These are phyloP conservation scores for Xenosphaeropsis pyriputrescens DNA, from an alignment of 2,329 filamentous ascomycete genomes.

Conservation along the genomic window DNA sequence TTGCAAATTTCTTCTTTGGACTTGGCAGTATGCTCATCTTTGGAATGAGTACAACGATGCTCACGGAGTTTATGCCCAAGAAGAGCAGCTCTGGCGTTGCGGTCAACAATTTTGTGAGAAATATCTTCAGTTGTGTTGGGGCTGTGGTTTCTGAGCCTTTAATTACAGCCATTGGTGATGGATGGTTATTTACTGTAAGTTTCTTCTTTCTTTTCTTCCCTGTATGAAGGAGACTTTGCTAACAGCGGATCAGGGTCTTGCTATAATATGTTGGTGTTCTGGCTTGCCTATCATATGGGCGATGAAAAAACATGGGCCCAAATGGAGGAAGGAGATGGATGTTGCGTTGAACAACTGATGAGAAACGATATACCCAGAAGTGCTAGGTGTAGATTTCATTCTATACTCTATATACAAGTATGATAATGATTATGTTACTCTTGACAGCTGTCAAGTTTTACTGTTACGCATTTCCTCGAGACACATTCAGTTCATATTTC, in stretches of 20 bases:
- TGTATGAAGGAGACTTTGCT: too few species aligned
- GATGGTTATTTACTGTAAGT: conserved; percentile 53
- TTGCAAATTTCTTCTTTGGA: conserved; percentile 62
- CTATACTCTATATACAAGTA: too few species aligned
- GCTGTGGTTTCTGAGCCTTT: conserved; percentile 53
- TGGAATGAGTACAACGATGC: conserved; percentile 50
- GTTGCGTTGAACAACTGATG: conserved; percentile 7
- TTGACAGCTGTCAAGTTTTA: too few species aligned
- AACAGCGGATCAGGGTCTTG: too few species aligned
- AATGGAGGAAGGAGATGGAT: conserved; percentile 53
- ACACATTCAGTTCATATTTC: too few species aligned
- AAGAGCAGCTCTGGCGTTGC: conserved; percentile 58
- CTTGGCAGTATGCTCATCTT: conserved; percentile 51
- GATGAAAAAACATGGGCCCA: conserved; percentile 41
- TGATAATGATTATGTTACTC: too few species aligned
- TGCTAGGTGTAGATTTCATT: too few species aligned
- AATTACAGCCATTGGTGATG: conserved; percentile 53
- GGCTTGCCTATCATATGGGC: conserved; percentile 28
- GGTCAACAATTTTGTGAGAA: conserved; percentile 65
- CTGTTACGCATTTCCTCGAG: too few species aligned
- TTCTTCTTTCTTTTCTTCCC: too few species aligned
- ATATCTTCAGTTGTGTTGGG: conserved; percentile 60
- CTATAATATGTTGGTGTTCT: too few species aligned
- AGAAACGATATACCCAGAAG: too few species aligned
- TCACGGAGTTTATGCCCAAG: conserved; percentile 67